phyloP scores from a whole-genome alignment of 2,329 filamentous ascomycete genomes.

The Epichloe gansuensis region DNA sequence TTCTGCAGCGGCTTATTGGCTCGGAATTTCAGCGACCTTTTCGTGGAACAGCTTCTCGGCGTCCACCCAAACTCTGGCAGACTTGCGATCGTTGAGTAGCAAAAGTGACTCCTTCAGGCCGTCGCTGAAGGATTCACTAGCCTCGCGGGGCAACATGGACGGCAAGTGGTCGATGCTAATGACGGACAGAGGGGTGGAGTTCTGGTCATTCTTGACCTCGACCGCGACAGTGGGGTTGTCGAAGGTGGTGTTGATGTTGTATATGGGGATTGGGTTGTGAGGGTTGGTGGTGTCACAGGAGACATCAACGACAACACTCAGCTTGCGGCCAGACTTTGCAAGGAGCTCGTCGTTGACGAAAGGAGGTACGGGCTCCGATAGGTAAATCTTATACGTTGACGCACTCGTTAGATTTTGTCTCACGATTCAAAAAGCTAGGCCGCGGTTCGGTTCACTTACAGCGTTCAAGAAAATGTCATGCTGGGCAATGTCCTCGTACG shows the following conservation, averaged over 20 bases:
- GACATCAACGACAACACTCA: slow-evolving; percentile 73
- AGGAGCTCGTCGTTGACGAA: slow-evolving; percentile 66
- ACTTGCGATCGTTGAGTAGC: slow-evolving; percentile 3
- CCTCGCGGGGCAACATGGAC: slow-evolving; percentile 71
- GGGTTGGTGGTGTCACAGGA: slow-evolving; percentile 45
- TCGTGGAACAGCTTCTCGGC: slow-evolving; percentile 5
- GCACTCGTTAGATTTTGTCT: not conserved
- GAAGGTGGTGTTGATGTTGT: slow-evolving; percentile 76
- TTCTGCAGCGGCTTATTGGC: not conserved
- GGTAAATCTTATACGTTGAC: slow-evolving; percentile 5
- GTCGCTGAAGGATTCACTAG: slow-evolving; percentile 42
- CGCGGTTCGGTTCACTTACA: slow-evolving; percentile 9
- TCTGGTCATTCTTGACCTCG: slow-evolving; percentile 40
- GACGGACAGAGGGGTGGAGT: slow-evolving; percentile 46
- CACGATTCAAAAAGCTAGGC: not conserved
- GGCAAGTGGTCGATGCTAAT: slow-evolving; percentile 85
- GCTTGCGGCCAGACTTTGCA: slow-evolving; percentile 48
- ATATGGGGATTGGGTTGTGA: slow-evolving; percentile 62
- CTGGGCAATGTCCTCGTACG: slow-evolving; percentile 66
- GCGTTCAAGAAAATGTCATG: slow-evolving; percentile 47
- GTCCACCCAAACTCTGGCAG: slow-evolving; percentile 4
- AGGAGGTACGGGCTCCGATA: slow-evolving; percentile 34
- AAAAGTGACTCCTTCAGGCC: slow-evolving; percentile 2
- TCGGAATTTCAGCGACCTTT: slow-evolving; percentile 4
- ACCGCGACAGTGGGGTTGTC: slow-evolving; percentile 75